Base-by-base conservation (phyloP, 2,329 filamentous ascomycete genomes). In the Neurospora sp. region DNA sequence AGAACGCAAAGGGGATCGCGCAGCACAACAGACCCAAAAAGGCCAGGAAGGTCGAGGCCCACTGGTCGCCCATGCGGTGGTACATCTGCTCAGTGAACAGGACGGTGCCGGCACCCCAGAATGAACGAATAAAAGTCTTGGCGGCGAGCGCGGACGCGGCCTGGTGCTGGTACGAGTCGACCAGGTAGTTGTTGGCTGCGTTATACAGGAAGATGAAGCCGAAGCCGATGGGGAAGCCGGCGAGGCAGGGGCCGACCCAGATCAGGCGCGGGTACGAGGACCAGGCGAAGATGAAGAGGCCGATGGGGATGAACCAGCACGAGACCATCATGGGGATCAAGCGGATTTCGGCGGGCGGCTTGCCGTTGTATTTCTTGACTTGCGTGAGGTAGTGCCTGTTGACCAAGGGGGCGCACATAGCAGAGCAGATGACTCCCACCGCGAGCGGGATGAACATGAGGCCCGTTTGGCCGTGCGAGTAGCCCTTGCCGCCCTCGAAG, bases 381-480 rank as follows among this genome's bases (percentile, higher is more conserved):
- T 92, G 79, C 43, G 79, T 85, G 70, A 95, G 80, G 81, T 97
- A 97, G 81, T 96, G 90, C 71, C 87, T 90, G 85, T 97, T 96
- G 76, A 97, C 88, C 0, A 90, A 74, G 0, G 93, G 91, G 0
- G 91, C 83, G 79, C 88, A 92, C 12, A 81, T 76, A 17, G 92
- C 91, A 1, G 90, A 91, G 57, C 81, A 71, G 1, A 95, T 19
- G 17, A 96, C 92, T 67, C 92, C 92, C 19, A 96, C 81, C 8
- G 92, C 92, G 66, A 96, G 79, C 1, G 92, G 92, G 72, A 96
- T 93, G 79, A 96, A 96, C 90, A 96, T 95, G 8, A 96, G 84
- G 66, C 92, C 93, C 0, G 92, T 93, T 37, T 83, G 89, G 41
- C 91, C 86, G 37, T 92, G 85, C 3, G 85, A 88, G 80, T 90